Conservation (phyloP, 2,329 filamentous ascomycete species). For the Pezicula carpinea region DNA sequence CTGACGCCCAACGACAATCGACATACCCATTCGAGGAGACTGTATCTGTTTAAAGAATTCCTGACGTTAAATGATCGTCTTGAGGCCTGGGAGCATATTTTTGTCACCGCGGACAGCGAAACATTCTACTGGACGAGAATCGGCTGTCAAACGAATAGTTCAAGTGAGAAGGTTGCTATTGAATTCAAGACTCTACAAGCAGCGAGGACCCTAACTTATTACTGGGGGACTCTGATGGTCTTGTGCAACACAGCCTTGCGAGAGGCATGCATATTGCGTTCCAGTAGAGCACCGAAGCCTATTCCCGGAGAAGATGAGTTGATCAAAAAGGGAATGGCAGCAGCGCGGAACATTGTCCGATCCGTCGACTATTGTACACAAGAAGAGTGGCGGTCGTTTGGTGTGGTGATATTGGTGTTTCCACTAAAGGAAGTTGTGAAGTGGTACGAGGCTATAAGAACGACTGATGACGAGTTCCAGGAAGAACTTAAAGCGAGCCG, state of each 20-base stretch:
- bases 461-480: not conserved
- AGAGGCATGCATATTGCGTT: not conserved
- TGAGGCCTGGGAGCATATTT: not conserved
- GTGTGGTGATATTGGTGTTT: not conserved
- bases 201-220: not conserved
- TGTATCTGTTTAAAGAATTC: not conserved
- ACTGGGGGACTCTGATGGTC: not conserved
- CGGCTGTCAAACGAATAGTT: not conserved
- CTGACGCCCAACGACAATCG: not conserved
- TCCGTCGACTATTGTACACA: not conserved
- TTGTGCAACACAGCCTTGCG: not conserved
- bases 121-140: not conserved
- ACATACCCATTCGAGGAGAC: not conserved
- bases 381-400: not conserved
- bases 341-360: not conserved
- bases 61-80: not conserved
- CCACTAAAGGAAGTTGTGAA: not conserved
- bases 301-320: not conserved
- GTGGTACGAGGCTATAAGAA: not conserved
- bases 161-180: not conserved
- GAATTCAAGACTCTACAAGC: not conserved
- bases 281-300: no score
- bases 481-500: not conserved
- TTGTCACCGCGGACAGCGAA: not conserved
- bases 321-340: not conserved